Percentiles rank a stretch among this genome's conserved stretches.
Evolutionary conservation across 768 basidiomycete species (phyloP).

Genomic region (Amanita rimosa): DNA sequence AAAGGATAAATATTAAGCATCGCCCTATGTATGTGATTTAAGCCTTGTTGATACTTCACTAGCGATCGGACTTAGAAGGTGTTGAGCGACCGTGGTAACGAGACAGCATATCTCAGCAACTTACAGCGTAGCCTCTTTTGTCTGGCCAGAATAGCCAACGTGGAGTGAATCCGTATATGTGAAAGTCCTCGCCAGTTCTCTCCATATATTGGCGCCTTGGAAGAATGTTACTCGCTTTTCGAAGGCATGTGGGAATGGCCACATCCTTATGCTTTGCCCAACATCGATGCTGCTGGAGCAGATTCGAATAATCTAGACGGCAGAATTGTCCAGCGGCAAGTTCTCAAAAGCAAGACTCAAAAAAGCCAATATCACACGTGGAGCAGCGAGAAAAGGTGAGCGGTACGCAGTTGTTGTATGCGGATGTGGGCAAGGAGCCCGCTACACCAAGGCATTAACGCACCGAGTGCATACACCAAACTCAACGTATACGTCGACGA

Average conservation of each 20-base stretch:
- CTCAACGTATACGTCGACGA: not conserved
- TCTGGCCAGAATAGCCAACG: slow-evolving; percentile 63
- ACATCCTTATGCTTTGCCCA: slow-evolving; percentile 33
- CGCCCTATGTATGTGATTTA: not conserved
- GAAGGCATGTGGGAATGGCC: slow-evolving; percentile 64
- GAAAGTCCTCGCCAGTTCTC: slow-evolving; percentile 62
- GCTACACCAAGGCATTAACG: not conserved
- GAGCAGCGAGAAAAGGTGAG: not conserved
- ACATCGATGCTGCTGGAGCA: slow-evolving; percentile 12
- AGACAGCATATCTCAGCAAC: slow-evolving; percentile 49
- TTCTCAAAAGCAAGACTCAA: not conserved
- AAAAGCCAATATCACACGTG: not conserved
- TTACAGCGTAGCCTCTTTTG: slow-evolving; percentile 51
- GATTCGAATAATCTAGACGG: not conserved
- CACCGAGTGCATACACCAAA: not conserved
- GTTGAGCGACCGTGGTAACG: no score
- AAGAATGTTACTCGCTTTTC: slow-evolving; percentile 63
- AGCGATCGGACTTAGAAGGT: no score
- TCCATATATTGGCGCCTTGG: slow-evolving; percentile 57
- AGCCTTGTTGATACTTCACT: not conserved
- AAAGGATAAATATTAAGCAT: slow-evolving; percentile 57
- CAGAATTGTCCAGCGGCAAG: not conserved
- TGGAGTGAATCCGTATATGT: slow-evolving; percentile 64
- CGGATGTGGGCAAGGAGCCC: not conserved
- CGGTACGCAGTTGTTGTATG: not conserved